Evolutionary conservation across 73 alveolate genomes (phyloP), one percentile per base, ranked within the genome.

Genomic region (Durusdinium trenchii): DNA sequence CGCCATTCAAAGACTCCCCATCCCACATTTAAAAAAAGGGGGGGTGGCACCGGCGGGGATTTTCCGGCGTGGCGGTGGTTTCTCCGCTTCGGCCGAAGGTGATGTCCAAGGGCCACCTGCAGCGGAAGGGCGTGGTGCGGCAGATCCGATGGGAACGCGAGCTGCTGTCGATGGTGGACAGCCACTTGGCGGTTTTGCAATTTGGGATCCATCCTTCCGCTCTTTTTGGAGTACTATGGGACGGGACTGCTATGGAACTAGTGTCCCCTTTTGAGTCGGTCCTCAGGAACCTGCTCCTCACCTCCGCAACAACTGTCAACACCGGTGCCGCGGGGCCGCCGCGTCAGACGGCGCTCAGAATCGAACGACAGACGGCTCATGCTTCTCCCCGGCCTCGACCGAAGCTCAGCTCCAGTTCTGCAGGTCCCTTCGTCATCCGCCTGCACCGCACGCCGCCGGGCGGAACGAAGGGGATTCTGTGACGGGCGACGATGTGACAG

Each of bases 141-240:
- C 98, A 91, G 85, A 76, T 94, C 64, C 99, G 99, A n/a, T 94
- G 99, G 99, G 99, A 94, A 57, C 57, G 99, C 42, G 99, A 94
- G 67, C 82, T 94, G 82, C 93, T 94, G 93, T 94, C 99, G 83
- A 94, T 94, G 99, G 81, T 94, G 85, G 93, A 94, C 35, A 94
- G 99, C 36, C 47, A 62, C 89, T 35, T 52, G 94, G 94, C 60
- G 81, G 81, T 60, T 32, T n/a, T n/a, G n/a, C n/a, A n/a, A n/a
- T n/a, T n/a, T 60, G 18, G 18, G 73, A 32, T 23, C 73, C 18
- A 23, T 60, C n/a, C 30, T 23, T 12, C 69, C 32, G 69, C 23
- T 23, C 69, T 16, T 60, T 60, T 23, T 23, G 73, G 73, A 2
- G 1, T 12, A 57, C 69, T 16, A 57, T 16, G 30, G n/a, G 73